Conservation (phyloP, 495 filamentous ascomycete species). For the Xeromyces bisporus region DNA sequence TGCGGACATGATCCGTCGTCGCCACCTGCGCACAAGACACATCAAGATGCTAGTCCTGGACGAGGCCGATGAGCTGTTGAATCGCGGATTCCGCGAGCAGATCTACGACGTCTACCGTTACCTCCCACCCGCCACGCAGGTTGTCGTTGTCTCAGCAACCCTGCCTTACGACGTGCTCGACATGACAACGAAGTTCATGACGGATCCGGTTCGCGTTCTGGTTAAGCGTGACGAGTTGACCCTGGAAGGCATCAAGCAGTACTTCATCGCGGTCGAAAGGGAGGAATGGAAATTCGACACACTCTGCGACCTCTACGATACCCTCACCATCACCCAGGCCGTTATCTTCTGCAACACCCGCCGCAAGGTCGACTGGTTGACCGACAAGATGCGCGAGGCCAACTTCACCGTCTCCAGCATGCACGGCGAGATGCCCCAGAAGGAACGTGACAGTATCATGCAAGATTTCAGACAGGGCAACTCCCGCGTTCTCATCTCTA, state of each 20-base stretch:
- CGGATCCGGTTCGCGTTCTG: slow-evolving; percentile 93
- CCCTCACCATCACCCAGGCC: slow-evolving; percentile 94
- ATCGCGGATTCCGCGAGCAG: slow-evolving; percentile 94
- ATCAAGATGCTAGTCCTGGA: slow-evolving; percentile 99
- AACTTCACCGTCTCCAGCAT: slow-evolving; percentile 98
- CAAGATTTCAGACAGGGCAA: slow-evolving; percentile 95
- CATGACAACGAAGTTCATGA: slow-evolving; percentile 99
- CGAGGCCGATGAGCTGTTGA: slow-evolving; percentile 83
- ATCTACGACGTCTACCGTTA: slow-evolving; percentile 99
- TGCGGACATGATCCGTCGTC: slow-evolving; percentile 96
- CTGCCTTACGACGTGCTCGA: slow-evolving; percentile 96
- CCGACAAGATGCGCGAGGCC: slow-evolving; percentile 93
- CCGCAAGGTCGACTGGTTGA: slow-evolving; percentile 98
- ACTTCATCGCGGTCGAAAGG: slow-evolving; percentile 98
- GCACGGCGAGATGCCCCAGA: slow-evolving; percentile 98
- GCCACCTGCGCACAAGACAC: slow-evolving; percentile 76
- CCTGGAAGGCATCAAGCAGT: slow-evolving; percentile 95
- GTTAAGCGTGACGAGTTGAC: slow-evolving; percentile 99
- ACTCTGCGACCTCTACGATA: slow-evolving; percentile 98
- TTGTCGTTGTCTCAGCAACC: slow-evolving; percentile 93
- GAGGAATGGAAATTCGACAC: slow-evolving; percentile 99
- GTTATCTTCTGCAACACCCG: slow-evolving; percentile 99
- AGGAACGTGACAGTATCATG: slow-evolving; percentile 96
- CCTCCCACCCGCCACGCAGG: slow-evolving; percentile 88
- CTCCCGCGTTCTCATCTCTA: slow-evolving; percentile 93